Evolutionary conservation across 2,329 filamentous ascomycete genomes (phyloP), one percentile per base, ranked within the genome.

Genomic region (Phaeomoniella chlamydospora): DNA sequence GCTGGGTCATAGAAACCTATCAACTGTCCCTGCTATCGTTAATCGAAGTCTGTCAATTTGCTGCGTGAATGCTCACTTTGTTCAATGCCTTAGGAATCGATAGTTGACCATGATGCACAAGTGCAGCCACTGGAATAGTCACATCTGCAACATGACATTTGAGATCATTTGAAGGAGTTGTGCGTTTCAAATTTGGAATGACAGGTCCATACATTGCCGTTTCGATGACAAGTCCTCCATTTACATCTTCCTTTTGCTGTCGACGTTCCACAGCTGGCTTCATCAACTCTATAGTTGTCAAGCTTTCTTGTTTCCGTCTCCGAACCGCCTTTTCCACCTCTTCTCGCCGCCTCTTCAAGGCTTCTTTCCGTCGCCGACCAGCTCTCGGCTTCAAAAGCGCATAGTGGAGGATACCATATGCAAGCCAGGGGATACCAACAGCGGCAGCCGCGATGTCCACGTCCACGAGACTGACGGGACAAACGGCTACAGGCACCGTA

Each of bases 1-100:
- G 57, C 57, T 14, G 60, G 60, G 33, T 64, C 60, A 37, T 60
- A 49, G 46, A 63, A 64, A 1, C 60, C 60, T 13, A 59, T 41
- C 14, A 62, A 55, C 42, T 61, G 50, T 39, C 55, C 57, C 60
- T 61, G 39, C 5, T 37, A 12, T 36, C 5, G 5, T 30, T 15
- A 15, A 32, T 15, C 15, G 4, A 31, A 14, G 11, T 2, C 29
- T 15, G n/a, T 3, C 5, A 11, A 12, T 16, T 35, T 10, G 13
- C 17, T 2, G 5, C 18, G 22, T 15, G n/a, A 18, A 12, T 15
- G 37, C 38, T 37, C 37, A 60, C 58, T 47, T 59, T 62, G 36
- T 48, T 41, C 3, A 51, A 49, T 10, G 51, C 46, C 15, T 47
- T 42, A n/a, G 55, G 41, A 17, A 64, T 55, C 29, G 52, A 45